phyloP scores from a whole-genome alignment of 2,329 filamentous ascomycete species.

The Trichophyton schoenleinii region DNA sequence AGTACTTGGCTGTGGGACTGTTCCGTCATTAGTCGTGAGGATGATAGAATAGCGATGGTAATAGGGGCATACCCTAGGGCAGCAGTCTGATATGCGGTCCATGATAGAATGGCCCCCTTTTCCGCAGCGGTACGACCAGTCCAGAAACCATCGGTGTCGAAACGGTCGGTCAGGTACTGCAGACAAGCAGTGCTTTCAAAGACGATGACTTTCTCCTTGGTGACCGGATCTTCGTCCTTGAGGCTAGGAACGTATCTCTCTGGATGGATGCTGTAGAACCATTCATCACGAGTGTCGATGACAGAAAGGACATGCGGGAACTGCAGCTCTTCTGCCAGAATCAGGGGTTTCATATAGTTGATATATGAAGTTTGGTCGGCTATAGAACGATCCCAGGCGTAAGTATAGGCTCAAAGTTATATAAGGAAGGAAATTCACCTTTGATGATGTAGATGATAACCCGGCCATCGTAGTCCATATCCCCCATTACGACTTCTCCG shows the following conservation, averaged over 20 bases:
- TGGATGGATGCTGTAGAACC: constrained; percentile 26
- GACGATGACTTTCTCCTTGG: constrained; percentile 16
- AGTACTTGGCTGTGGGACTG: constrained; percentile 25
- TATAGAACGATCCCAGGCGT: constrained; percentile 5
- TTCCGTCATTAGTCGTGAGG: neutral
- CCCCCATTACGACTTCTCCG: constrained; percentile 12
- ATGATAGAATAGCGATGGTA: neutral
- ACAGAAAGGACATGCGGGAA: constrained; percentile 23
- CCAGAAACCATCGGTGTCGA: constrained; percentile 22
- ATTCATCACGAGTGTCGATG: constrained; percentile 24
- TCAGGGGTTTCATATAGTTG: constrained; percentile 32
- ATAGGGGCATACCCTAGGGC: constrained; percentile 20
- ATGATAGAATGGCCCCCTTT: constrained; percentile 19
- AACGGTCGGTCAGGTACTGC: constrained; percentile 25
- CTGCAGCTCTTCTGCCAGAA: constrained; percentile 25
- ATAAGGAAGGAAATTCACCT: constrained; percentile 11
- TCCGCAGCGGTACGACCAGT: constrained; percentile 21
- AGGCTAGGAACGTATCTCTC: constrained; percentile 27
- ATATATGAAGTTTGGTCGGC: constrained; percentile 27
- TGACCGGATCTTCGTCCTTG: constrained; percentile 20
- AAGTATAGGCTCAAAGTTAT: neutral
- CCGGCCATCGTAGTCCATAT: constrained; percentile 16
- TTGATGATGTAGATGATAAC: constrained; percentile 22
- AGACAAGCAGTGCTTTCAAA: constrained; percentile 31
- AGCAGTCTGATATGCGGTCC: constrained; percentile 28